Base-by-base conservation (phyloP, 1,284 basidiomycete species). In the Malassezia vespertilionis region DNA sequence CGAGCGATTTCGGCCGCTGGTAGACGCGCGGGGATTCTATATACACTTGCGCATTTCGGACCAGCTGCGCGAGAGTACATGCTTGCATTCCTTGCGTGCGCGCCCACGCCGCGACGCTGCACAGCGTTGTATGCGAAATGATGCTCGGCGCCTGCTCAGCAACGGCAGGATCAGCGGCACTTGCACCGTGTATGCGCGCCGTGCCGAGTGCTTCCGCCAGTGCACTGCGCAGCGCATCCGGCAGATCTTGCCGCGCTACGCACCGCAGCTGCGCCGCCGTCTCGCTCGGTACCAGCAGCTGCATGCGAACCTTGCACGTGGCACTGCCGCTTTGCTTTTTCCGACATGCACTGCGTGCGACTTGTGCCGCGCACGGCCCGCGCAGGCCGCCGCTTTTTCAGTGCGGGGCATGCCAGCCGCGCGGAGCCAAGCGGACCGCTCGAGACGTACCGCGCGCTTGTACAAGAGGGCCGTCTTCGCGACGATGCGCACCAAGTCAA, bases 401-500 rank as follows among this genome's bases (percentile, higher is more conserved):
- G n/a, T n/a, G n/a, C n/a, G n/a, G n/a, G n/a, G n/a, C n/a, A n/a
- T n/a, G n/a, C n/a, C n/a, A n/a, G n/a, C n/a, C n/a, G n/a, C n/a
- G n/a, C n/a, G n/a, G n/a, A n/a, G n/a, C n/a, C n/a, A n/a, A n/a
- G n/a, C n/a, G n/a, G n/a, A n/a, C n/a, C n/a, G n/a, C n/a, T n/a
- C 38, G 71, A 76, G 30, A 80, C 81, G 42, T 96, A 96, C 73
- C 76, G 82, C 56, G 75, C 78, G 56, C 78, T 91, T 35, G 79
- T 95, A 36, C 73, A 78, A 5, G 72, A 75, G n/a, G 84, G 85
- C 12, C 71, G 78, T 1, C 74, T 97, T 36, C 77, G 79, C 17
- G 76, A 81, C 40, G 91, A 97, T 67, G 76, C 78, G 7, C 81
- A 89, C 73, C 91, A 97, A 72, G 80, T 81, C 26, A 76, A 76